These are phyloP conservation scores for Tricholoma matsutake DNA, from an alignment of 768 basidiomycete species.

Conservation along the genomic window DNA sequence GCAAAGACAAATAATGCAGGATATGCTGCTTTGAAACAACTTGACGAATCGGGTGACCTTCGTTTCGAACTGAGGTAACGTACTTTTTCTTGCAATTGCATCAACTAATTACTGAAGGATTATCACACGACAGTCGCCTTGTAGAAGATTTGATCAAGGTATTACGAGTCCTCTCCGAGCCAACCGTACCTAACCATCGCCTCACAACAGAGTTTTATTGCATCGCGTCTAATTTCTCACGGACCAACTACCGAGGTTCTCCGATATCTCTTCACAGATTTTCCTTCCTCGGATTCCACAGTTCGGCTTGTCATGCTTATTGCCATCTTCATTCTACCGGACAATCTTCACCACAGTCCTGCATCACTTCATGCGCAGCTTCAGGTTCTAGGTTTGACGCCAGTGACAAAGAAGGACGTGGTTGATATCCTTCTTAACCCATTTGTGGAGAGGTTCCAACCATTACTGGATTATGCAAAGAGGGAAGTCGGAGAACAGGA, in stretches of 20 bases:
- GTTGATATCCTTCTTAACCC: conserved; percentile 63
- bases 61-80: conserved; percentile 67
- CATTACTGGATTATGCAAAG: conserved; percentile 49
- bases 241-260: conserved; percentile 48
- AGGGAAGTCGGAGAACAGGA: conserved; percentile 31
- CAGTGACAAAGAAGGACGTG: conserved; percentile 56
- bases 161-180: conserved; percentile 4
- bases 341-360: conserved; percentile 29
- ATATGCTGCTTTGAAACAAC: conserved; percentile 63
- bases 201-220: conserved; percentile 56
- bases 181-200: conserved; percentile 8
- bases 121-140: conserved; percentile 35
- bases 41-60: conserved; percentile 63
- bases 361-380: conserved; percentile 45
- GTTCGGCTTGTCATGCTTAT: conserved; percentile 76
- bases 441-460: conserved; percentile 58
- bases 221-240: conserved; percentile 62
- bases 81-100: not conserved
- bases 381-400: conserved; percentile 51
- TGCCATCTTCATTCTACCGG: conserved; percentile 51
- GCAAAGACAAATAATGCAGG: conserved; percentile 66
- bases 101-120: not conserved
- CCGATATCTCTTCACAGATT: conserved; percentile 63
- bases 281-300: conserved; percentile 54
- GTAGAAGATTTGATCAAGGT: conserved; percentile 72